These are phyloP conservation scores for Fusarium napiforme DNA, from an alignment of 2,329 filamentous ascomycete species.

Conservation along the genomic window DNA sequence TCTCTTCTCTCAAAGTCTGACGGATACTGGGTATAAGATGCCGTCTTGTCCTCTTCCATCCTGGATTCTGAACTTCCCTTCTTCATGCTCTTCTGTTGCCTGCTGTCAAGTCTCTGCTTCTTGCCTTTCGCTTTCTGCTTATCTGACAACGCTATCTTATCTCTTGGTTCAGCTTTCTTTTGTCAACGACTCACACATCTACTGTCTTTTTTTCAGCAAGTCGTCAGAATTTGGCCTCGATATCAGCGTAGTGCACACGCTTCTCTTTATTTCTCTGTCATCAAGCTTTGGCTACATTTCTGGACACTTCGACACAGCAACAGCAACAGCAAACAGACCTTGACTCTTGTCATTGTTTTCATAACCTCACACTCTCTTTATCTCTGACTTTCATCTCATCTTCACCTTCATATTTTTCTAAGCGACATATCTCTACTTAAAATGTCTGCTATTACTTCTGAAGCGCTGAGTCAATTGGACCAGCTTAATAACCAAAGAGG, in stretches of 20 bases:
- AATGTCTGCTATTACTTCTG: conserved; percentile 5
- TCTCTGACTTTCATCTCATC: background rate
- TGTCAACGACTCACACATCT: background rate
- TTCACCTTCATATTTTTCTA: accelerated
- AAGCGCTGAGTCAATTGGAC: background rate
- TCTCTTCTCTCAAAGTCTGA: background rate
- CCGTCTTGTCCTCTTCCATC: too few species aligned
- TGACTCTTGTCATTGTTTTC: too few species aligned
- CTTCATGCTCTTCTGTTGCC: background rate
- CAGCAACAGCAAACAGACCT: background rate
- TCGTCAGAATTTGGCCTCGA: too few species aligned
- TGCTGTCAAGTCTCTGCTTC: background rate
- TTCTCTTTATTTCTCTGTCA: background rate
- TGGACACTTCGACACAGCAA: accelerated
- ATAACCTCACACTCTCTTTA: too few species aligned
- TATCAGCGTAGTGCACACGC: background rate
- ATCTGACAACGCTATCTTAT: background rate
- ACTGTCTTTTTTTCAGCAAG: background rate
- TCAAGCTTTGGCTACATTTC: background rate
- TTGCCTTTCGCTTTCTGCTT: background rate
- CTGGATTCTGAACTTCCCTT: background rate
- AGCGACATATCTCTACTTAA: too few species aligned
- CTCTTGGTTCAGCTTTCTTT: background rate
- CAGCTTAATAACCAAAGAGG: background rate
- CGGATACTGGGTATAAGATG: background rate